These are phyloP conservation scores for Clavaria fumosa DNA, from an alignment of 768 basidiomycete genomes.

Conservation along the genomic window DNA sequence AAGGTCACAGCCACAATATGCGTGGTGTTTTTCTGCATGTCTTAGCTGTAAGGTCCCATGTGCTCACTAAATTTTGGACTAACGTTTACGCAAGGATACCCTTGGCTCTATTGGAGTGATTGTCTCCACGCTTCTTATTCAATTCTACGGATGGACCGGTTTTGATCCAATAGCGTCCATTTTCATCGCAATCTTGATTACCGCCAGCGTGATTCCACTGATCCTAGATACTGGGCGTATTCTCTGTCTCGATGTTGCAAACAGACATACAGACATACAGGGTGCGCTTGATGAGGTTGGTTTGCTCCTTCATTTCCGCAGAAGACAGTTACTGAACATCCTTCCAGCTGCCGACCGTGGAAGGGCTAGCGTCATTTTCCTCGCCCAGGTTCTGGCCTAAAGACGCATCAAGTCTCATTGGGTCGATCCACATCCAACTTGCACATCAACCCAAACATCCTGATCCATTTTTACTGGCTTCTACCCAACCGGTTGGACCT, in stretches of 20 bases:
- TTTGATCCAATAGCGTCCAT: constrained; percentile 97
- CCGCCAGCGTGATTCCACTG: constrained; percentile 88
- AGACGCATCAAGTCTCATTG: constrained; percentile 71
- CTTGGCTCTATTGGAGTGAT: constrained; percentile 97
- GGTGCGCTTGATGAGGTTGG: constrained; percentile 49
- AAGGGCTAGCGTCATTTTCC: constrained; percentile 71
- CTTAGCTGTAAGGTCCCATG: constrained; percentile 55
- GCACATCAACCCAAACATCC: constrained; percentile 37
- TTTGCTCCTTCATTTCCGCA: constrained; percentile 1
- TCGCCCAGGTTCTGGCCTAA: constrained; percentile 91
- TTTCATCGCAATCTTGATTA: constrained; percentile 90
- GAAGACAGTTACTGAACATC: constrained; percentile 18
- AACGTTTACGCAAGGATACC: constrained; percentile 47
- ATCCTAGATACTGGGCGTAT: constrained; percentile 88
- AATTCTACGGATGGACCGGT: constrained; percentile 95
- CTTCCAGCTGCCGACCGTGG: constrained; percentile 54
- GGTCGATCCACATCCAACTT: constrained; percentile 88
- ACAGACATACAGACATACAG: constrained; percentile 37
- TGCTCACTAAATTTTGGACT: neutral
- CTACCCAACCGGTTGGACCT: constrained; percentile 33
- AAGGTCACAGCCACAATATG: constrained; percentile 97
- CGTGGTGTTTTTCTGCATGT: constrained; percentile 97
- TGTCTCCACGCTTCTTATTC: constrained; percentile 87
- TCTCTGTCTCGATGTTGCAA: constrained; percentile 73
- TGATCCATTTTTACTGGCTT: constrained; percentile 41